Conservation (phyloP, 202 grass and related monocot species). For the Alloteropsis angusta region DNA sequence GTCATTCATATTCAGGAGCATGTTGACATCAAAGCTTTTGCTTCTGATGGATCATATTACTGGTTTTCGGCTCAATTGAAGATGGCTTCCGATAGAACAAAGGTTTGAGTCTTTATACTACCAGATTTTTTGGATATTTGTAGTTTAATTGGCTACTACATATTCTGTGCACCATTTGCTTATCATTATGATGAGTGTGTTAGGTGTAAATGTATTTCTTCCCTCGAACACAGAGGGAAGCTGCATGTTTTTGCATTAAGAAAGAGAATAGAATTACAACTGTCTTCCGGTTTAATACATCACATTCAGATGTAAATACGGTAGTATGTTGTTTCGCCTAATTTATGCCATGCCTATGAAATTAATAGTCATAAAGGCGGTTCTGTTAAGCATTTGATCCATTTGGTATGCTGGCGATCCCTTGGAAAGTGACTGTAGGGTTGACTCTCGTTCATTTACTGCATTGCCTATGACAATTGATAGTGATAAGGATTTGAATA, state of each 20-base stretch:
- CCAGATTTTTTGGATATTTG: not conserved
- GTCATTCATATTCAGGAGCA: constrained; percentile 63
- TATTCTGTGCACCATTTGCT: not conserved
- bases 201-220: not conserved
- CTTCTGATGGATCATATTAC: constrained; percentile 93
- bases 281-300: too few species aligned
- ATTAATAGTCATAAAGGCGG: not conserved
- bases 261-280: too few species aligned
- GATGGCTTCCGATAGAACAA: constrained; percentile 96
- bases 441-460: constrained; percentile 31
- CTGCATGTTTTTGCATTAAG: too few species aligned
- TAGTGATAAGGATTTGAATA: constrained; percentile 36
- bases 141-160: not conserved
- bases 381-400: not conserved
- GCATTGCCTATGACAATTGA: constrained; percentile 9
- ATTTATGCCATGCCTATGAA: not conserved
- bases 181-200: not conserved
- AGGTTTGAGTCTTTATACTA: constrained; percentile 45
- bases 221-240: too few species aligned
- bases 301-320: not conserved
- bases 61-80: constrained; percentile 82
- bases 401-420: constrained; percentile 11
- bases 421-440: constrained; percentile 31
- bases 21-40: constrained; percentile 75
- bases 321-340: not conserved